Base-by-base conservation (phyloP, 345 rosid genomes). In the Gossypium anomalum region DNA sequence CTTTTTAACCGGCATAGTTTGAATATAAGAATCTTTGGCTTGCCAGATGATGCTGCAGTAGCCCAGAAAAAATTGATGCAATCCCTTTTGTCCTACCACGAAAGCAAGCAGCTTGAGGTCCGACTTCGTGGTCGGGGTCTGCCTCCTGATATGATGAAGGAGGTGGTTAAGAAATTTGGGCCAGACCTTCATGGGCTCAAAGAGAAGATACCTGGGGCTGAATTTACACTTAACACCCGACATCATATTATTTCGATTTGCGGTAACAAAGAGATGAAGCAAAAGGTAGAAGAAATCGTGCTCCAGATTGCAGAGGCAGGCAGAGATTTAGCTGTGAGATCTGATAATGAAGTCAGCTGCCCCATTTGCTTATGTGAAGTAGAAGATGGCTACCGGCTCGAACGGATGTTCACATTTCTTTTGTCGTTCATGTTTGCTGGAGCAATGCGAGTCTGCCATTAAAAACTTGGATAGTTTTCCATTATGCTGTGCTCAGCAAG, bases 281-380 rank as follows among this genome's bases (percentile, higher is more conserved):
- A 81, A 52, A 82, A 82, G 81, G 91, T 86, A 67, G 93, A 94
- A 77, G 88, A 86, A 68, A 78, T 85, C 43, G 75, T 94, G 66
- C 62, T 73, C 49, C 89, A 94, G 67, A 70, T 89, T 67, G 88
- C 89, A 0, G 70, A 75, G 76, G 78, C 57, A 29, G 80, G 80
- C 19, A 72, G 61, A 75, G 73, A 67, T 52, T 60, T 57, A 0
- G 76, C 80, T 13, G 80, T 52, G 77, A 61, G 73, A 61, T 23
- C 63, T 47, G 77, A 81, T 29, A 53, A 64, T 75, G 86, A 83
- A 76, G 78, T 75, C 52, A 67, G 72, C 72, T 92, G 98, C 74
- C 93, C 97, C 3, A 85, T 94, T 76, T 94, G 98, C 87, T 85
- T 92, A 73, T 91, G 93, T 74, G 91, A 87, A 78, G 85, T 94